Conservation (phyloP, 306 rosid genomes). For the Vigna hirtella region DNA sequence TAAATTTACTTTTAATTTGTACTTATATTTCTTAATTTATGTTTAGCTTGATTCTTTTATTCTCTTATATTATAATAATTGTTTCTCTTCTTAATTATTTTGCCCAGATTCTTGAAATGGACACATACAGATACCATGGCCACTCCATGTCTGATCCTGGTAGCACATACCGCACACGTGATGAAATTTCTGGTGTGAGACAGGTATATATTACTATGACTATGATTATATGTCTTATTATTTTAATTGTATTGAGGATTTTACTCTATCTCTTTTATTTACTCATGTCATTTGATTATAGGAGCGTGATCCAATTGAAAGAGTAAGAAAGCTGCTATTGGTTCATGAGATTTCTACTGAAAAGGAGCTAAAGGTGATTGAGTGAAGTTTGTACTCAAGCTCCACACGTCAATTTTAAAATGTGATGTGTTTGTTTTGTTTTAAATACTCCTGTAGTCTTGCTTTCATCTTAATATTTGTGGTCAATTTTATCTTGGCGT, state of each 20-base stretch:
- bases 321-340: constrained; percentile 72
- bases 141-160: constrained; percentile 99
- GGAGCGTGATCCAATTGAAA: constrained; percentile 95
- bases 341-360: constrained; percentile 73
- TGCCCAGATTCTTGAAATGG: constrained; percentile 91
- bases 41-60: constrained; percentile 15
- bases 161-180: constrained; percentile 93
- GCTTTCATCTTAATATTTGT: background rate
- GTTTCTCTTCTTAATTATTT: constrained; percentile 40
- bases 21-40: background rate
- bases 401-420: background rate
- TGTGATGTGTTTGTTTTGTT: background rate
- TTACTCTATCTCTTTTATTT: background rate
- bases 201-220: constrained; percentile 61
- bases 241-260: background rate
- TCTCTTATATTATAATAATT: constrained; percentile 19
- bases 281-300: constrained; percentile 44
- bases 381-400: constrained; percentile 17
- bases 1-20: constrained; percentile 33
- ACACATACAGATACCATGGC: constrained; percentile 92
- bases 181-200: constrained; percentile 89
- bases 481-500: background rate
- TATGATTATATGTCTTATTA: background rate
- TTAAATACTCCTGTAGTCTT: background rate
- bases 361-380: constrained; percentile 79